Evolutionary conservation across 306 rosid species (phyloP), one percentile per base, ranked within the genome.

Genomic region (Fagus sylvatica): DNA sequence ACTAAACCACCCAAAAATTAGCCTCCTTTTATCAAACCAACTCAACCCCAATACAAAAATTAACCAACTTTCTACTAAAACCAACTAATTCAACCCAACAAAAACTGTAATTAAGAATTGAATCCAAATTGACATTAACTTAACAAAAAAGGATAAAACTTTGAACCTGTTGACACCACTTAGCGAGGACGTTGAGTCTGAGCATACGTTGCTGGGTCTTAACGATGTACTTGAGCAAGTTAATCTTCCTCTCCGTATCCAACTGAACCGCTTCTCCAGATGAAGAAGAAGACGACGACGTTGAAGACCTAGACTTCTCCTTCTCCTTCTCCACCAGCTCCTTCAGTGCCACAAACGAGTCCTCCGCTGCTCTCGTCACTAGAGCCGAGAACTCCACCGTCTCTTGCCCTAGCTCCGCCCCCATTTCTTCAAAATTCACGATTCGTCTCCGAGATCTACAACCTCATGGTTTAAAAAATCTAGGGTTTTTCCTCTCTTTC

Each of bases 121-220:
- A 56, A 56, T 56, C 62, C 62, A 28, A 57, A 57, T 28, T 7
- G 32, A 57, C 30, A 22, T 32, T 28, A 12, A 22, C 64, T 22
- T 2, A 28, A 30, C 1, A 11, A 57, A 11, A 57, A 28, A 57
- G 64, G 64, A 4, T 1, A 39, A 39, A 28, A 28, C 46, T 65
- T 46, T 46, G 6, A 19, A 89, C 99, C 97, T 95, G 99, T 56
- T 90, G 98, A 75, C 97, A 95, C 99, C 99, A 95, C 83, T 93
- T 93, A 74, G 99, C 84, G 62, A 95, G 91, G 67, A 91, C 99
- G 85, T 93, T 87, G 86, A 95, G 99, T 9, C 99, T 90, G 71
- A 95, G 93, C 97, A 95, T 91, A 6, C 99, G 90, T 84, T 95
- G 99, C 76, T 90, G 98, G 65, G 99, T 95, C 91, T 95, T 95